Evolutionary conservation across 371 early-diverging fungal species (phyloP), one percentile per base, ranked within the genome.

Genomic region (Haplosporangium sp.): DNA sequence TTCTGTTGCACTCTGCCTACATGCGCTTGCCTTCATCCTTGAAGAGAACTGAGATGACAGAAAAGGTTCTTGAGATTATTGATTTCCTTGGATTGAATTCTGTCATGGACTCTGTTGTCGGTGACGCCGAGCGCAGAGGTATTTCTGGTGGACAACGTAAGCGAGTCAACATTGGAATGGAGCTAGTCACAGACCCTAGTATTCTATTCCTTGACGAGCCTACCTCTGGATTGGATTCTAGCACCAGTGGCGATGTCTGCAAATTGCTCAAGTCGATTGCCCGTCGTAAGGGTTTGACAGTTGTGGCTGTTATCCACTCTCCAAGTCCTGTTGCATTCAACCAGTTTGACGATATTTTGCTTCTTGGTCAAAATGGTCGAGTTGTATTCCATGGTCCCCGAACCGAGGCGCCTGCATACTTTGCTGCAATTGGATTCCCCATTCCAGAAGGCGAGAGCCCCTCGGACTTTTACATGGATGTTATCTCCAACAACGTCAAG

Each of bases 161-260:
- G 84, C 88, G 97, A 53, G 91, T 94, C 0, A 89, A 93, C 27
- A 95, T 96, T 63, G 97, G 94, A 4, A 91, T 90, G 84, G 96
- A 98, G 71, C 85, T 97, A 1, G 89, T 97, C 3, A 90, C 94
- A 0, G 93, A 96, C 42, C 96, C 99, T 5, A 89, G 92, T 4
- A 87, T 96, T 37, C 74, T 98, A 55, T 94, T 98, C 70, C 79
- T 98, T 71, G 99, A 99, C 76, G 99, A 99, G 83, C 96, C 97
- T 4, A 97, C 97, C 0, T 47, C 83, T 94, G 96, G 97, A 0
- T 64, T 84, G n/a, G 85, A 84, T 78, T 88, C 91, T 37, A 85
- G 89, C 15, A 91, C 93, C 17, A 85, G 94, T 19, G 85, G 84
- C 27, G 90, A 94, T 77, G 91, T 94, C 10, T 88, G 92, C 63